Base-by-base conservation (phyloP, 2,329 filamentous ascomycete genomes). In the Curvularia sp. region DNA sequence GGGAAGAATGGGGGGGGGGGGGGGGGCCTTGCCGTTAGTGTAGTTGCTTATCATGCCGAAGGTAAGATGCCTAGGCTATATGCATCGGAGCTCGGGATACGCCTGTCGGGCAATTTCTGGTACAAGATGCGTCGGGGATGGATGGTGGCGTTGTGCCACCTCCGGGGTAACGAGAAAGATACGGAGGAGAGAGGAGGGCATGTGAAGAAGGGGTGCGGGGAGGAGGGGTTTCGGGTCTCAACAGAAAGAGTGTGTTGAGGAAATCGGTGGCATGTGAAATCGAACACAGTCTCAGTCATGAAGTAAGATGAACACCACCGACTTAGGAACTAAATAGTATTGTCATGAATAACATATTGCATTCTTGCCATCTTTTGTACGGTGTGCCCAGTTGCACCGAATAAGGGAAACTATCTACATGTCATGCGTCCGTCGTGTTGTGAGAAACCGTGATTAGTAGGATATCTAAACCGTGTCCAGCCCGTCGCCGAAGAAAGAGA, bases 401-500 rank as follows among this genome's bases (percentile, higher is more conserved):
- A 38, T 49, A 42, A 35, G 15, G 46, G 42, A 50, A 30, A 48
- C 24, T 55, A 47, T 51, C 56, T 55, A 50, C 35, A 41, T 50
- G 33, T 55, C 55, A 52, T 56, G 60, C 55, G 52, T 24, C 39
- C 57, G 55, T 54, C 41, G 49, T 57, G 54, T 60, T 57, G 54
- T 60, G 58, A 54, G 60, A 61, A 54, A 54, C 42, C 62, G 63
- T 57, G 53, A 62, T 60, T 66, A 70, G 53, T 62, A 64, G 67
- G 68, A 66, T 71, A 71, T 70, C 67, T 59, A 66, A 54, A 55
- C 46, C 56, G 47, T 57, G 9, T 10, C 56, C 55, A 57, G 62
- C 63, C 63, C 24, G 57, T 66, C 55, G 57, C 55, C 55, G 58
- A 55, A 52, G 35, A 50, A 55, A 35, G 55, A 38, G 42, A 44